Percentiles rank a stretch among this genome's conserved stretches.
Conservation (phyloP, 805 yeast genomes). For the Teunomyces panamensis region DNA sequence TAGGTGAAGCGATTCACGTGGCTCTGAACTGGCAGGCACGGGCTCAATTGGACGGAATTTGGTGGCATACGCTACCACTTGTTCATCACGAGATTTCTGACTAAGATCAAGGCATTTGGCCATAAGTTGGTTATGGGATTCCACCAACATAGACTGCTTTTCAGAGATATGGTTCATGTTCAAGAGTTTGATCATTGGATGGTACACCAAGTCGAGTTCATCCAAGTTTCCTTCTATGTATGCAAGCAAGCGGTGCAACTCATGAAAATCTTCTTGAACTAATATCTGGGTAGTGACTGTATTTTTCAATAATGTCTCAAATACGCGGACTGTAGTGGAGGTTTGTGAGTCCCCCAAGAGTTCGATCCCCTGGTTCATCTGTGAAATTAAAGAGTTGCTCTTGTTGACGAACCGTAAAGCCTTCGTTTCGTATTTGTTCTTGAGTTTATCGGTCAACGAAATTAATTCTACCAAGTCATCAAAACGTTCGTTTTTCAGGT, state of each 20-base stretch:
- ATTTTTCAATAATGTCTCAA: not conserved
- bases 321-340: not conserved
- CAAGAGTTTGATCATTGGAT: slow-evolving; percentile 13
- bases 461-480: slow-evolving; percentile 8
- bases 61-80: not conserved
- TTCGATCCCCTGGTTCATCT: slow-evolving; percentile 2
- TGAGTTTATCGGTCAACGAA: slow-evolving; percentile 15
- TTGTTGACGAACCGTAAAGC: slow-evolving; percentile 28
- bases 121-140: not conserved
- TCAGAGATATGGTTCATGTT: slow-evolving; percentile 7
- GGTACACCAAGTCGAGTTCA: slow-evolving; percentile 11
- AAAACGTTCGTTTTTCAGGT: slow-evolving; percentile 1
- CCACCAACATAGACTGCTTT: slow-evolving; percentile 2
- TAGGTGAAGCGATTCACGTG: not conserved
- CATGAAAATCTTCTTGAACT: slow-evolving; percentile 12
- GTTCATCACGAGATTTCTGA: not conserved
- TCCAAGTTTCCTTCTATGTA: slow-evolving; percentile 14
- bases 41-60: not conserved
- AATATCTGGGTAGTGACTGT: slow-evolving; percentile 10
- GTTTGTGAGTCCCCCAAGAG: not conserved
- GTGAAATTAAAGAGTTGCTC: slow-evolving; percentile 10
- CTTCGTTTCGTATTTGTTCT: slow-evolving; percentile 30
- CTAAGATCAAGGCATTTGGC: not conserved
- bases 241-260: slow-evolving; percentile 9
- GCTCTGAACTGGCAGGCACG: not conserved